phyloP scores from a whole-genome alignment of 2,329 filamentous ascomycete genomes.

The Cryoendolithus antarcticus region DNA sequence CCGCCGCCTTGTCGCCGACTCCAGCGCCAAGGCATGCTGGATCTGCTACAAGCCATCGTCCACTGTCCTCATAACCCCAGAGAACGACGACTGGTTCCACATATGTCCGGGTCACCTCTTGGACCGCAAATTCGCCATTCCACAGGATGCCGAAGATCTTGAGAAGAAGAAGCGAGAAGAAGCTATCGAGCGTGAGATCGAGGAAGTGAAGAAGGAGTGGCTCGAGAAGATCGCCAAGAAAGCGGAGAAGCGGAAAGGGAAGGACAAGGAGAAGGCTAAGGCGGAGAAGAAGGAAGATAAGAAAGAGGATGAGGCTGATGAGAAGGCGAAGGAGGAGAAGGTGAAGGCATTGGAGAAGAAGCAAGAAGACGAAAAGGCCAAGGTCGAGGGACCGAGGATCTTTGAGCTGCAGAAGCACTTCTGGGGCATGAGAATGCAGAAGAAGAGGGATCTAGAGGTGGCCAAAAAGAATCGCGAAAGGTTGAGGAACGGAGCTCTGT shows the following conservation, averaged over 20 bases:
- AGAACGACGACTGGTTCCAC: conserved; percentile 84
- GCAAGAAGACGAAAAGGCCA: conserved; percentile 52
- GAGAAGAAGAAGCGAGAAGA: conserved; percentile 43
- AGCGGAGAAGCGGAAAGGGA: conserved; percentile 29
- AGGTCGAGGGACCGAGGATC: conserved; percentile 56
- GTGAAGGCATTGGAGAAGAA: conserved; percentile 30
- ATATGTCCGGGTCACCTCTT: conserved; percentile 73
- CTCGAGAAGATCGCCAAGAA: conserved; percentile 36
- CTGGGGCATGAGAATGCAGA: conserved; percentile 72
- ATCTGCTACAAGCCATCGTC: conserved; percentile 83
- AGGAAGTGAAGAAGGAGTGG: conserved; percentile 37
- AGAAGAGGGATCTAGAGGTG: conserved; percentile 63
- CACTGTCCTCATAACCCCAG: conserved; percentile 77
- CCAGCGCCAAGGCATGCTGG: conserved; percentile 71
- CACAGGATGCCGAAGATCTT: conserved; percentile 53
- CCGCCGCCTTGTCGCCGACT: conserved; percentile 74
- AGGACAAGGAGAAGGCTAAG: conserved; percentile 48
- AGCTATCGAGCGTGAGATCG: conserved; percentile 37
- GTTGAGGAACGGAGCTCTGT: conserved; percentile 62
- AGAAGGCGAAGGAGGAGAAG: conserved; percentile 31
- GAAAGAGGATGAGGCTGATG: conserved; percentile 53
- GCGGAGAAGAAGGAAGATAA: conserved; percentile 68
- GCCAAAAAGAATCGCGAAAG: conserved; percentile 73
- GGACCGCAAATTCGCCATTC: conserved; percentile 65
- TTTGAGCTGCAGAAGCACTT: conserved; percentile 85